Evolutionary conservation across 2,329 filamentous ascomycete genomes (phyloP).

Genomic region (Neospermospora avenae): DNA sequence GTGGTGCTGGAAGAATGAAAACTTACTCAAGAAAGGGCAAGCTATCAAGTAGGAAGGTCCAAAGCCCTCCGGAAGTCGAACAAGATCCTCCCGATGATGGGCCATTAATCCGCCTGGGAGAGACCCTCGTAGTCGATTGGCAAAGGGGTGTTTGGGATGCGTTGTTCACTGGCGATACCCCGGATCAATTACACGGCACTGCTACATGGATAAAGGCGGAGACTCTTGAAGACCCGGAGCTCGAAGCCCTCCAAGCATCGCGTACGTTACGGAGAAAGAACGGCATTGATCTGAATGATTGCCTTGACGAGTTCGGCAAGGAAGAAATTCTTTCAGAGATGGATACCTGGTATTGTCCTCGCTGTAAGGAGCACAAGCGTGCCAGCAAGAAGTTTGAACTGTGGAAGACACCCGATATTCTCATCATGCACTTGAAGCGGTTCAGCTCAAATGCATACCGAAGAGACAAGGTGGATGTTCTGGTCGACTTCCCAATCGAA

Average conservation of each 20-base stretch:
- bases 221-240: slow-evolving; percentile 56
- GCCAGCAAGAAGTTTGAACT: slow-evolving; percentile 96
- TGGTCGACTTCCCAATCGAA: slow-evolving; percentile 88
- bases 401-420: slow-evolving; percentile 93
- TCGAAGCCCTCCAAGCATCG: slow-evolving; percentile 59
- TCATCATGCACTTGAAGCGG: slow-evolving; percentile 92
- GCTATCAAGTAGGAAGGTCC: slow-evolving; percentile 19
- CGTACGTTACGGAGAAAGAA: slow-evolving; percentile 65
- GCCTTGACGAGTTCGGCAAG: slow-evolving; percentile 90
- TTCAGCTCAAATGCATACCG: slow-evolving; percentile 83
- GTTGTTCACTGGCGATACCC: slow-evolving; percentile 55
- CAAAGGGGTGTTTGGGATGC: slow-evolving; percentile 63
- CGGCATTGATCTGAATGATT: slow-evolving; percentile 84
- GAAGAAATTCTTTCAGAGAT: slow-evolving; percentile 91
- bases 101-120: slow-evolving; percentile 73
- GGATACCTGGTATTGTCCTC: slow-evolving; percentile 96
- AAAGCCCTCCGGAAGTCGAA: neutral
- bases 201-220: slow-evolving; percentile 45
- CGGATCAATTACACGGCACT: slow-evolving; percentile 33
- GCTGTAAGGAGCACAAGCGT: slow-evolving; percentile 89
- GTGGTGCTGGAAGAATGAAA: slow-evolving; percentile 31
- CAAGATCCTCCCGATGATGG: slow-evolving; percentile 43
- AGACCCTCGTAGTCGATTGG: slow-evolving; percentile 89
- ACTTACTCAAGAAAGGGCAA: slow-evolving; percentile 40
- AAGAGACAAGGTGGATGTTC: slow-evolving; percentile 85